These are phyloP conservation scores for Ustilago trichophora DNA, from an alignment of 1,284 basidiomycete genomes.

Conservation along the genomic window DNA sequence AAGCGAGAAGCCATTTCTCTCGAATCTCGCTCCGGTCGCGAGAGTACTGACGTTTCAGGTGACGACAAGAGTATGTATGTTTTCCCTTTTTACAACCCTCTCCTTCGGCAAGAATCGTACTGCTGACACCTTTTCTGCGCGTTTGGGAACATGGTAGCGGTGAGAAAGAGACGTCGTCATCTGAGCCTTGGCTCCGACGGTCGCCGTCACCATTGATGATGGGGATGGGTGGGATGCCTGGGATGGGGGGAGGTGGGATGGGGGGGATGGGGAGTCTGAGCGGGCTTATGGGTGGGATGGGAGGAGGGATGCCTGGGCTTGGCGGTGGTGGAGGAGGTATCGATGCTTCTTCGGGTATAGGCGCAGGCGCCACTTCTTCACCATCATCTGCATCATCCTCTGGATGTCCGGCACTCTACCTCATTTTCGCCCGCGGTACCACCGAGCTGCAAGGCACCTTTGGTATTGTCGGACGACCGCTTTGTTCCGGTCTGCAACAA, in stretches of 20 bases:
- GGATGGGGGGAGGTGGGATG: neutral
- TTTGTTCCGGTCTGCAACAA: conserved; percentile 18
- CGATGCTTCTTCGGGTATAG: too few relatives aligned
- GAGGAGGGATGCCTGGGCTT: neutral
- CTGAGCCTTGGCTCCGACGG: neutral
- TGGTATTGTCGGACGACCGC: conserved; percentile 33
- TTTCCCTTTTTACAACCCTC: too few relatives aligned
- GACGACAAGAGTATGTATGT: too few relatives aligned
- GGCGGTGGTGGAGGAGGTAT: conserved; percentile 1
- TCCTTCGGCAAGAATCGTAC: too few relatives aligned
- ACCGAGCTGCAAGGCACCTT: conserved; percentile 35
- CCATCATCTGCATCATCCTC: neutral
- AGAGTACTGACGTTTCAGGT: too few relatives aligned
- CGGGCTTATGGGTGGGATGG: conserved; percentile 4
- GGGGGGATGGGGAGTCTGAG: neutral
- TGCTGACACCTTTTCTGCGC: too few relatives aligned
- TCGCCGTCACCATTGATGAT: conserved; percentile 8
- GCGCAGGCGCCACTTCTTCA: neutral
- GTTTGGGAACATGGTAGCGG: too few relatives aligned
- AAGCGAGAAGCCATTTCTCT: too few relatives aligned
- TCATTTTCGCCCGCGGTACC: conserved; percentile 37
- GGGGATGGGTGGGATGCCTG: neutral
- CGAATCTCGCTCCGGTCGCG: too few relatives aligned
- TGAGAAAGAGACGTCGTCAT: too few relatives aligned
- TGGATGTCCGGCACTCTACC: conserved; percentile 27